A percentile compares a stretch with the other conserved stretches of the same genome.
Evolutionary conservation across 345 rosid species (phyloP).

Genomic region (Salix koriyanagi): DNA sequence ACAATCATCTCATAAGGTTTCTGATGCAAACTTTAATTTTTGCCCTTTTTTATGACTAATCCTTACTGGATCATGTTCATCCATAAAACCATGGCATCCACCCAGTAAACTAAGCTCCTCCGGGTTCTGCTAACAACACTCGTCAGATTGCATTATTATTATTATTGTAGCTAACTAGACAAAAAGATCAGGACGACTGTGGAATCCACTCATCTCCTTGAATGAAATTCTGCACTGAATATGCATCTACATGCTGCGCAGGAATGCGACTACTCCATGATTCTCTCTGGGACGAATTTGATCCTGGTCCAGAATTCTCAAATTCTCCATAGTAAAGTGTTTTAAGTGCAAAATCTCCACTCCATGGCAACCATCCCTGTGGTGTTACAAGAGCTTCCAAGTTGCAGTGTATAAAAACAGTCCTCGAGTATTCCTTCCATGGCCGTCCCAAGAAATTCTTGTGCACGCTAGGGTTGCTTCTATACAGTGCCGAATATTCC

Average conservation of each 20-base stretch:
- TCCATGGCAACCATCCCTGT: slow-evolving; percentile 82
- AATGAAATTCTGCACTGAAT: slow-evolving; percentile 70
- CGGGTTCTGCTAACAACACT: background rate
- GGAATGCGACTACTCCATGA: slow-evolving; percentile 77
- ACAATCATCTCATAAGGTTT: background rate
- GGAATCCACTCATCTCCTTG: slow-evolving; percentile 79
- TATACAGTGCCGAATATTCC: slow-evolving; percentile 59
- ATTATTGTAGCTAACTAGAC: background rate
- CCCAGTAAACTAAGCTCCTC: no score
- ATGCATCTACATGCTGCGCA: slow-evolving; percentile 39
- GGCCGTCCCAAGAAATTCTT: slow-evolving; percentile 77
- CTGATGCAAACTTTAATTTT: background rate
- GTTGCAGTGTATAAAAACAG: slow-evolving; percentile 55
- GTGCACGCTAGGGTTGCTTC: slow-evolving; percentile 59
- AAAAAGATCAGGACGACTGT: slow-evolving; percentile 23
- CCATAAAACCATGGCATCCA: background rate
- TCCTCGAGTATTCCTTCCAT: slow-evolving; percentile 91
- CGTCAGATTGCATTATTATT: background rate
- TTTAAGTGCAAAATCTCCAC: slow-evolving; percentile 58
- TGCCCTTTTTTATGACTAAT: background rate
- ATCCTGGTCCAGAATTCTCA: slow-evolving; percentile 62
- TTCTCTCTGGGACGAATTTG: slow-evolving; percentile 48
- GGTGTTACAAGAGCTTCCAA: slow-evolving; percentile 55
- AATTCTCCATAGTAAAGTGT: slow-evolving; percentile 87
- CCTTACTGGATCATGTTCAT: background rate